Conservation (phyloP, 2,329 filamentous ascomycete genomes). For the Phyllosticta capitalensis region DNA sequence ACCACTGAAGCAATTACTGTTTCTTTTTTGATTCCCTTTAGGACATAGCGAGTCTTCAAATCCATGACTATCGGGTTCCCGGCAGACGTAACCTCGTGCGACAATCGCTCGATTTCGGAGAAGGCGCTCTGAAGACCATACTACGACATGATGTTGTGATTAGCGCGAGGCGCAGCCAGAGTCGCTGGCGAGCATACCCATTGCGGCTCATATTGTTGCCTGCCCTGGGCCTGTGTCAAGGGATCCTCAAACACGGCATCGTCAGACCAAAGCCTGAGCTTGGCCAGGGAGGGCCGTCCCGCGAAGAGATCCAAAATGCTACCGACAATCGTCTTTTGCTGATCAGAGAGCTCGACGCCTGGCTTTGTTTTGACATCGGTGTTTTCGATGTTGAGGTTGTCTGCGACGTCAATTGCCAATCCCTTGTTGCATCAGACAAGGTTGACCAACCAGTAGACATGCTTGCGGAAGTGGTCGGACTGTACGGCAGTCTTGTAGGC, state of each 20-base stretch:
- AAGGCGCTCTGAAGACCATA: constrained; percentile 53
- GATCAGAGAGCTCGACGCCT: constrained; percentile 40
- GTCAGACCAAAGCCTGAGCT: constrained; percentile 51
- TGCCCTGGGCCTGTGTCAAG: constrained; percentile 47
- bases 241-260: constrained; percentile 50
- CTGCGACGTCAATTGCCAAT: not conserved
- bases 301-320: constrained; percentile 54
- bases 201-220: constrained; percentile 43
- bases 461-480: constrained; percentile 12
- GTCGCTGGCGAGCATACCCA: constrained; percentile 25
- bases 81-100: constrained; percentile 42
- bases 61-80: constrained; percentile 53
- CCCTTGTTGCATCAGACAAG: not conserved
- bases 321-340: constrained; percentile 47
- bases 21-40: constrained; percentile 45
- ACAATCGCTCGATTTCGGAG: constrained; percentile 46
- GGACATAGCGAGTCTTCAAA: constrained; percentile 42
- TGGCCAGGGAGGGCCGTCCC: constrained; percentile 48
- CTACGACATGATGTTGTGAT: constrained; percentile 14
- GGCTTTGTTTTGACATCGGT: constrained; percentile 44
- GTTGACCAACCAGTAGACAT: constrained; percentile 22
- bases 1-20: constrained; percentile 41
- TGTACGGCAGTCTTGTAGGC: not conserved
- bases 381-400: constrained; percentile 40
- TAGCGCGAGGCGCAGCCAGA: not conserved